A percentile compares a stretch with the other conserved stretches of the same genome.
These are phyloP conservation scores for Penicillium turbatum DNA, from an alignment of 495 filamentous ascomycete species.

Conservation along the genomic window DNA sequence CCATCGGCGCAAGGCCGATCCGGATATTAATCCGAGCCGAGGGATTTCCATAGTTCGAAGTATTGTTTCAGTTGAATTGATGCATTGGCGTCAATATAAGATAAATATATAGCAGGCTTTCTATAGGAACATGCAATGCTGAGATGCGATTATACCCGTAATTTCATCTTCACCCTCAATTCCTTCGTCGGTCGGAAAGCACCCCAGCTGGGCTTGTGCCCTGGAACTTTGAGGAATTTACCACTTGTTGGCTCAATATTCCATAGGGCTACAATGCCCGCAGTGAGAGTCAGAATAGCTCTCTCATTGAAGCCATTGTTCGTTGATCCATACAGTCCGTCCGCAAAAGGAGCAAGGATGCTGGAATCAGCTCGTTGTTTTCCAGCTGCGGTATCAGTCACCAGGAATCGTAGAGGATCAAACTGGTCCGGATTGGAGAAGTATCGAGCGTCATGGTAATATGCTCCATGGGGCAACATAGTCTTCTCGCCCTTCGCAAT, in stretches of 20 bases:
- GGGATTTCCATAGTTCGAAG: too few relatives aligned
- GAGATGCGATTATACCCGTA: conserved; percentile 19
- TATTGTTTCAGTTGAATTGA: background rate
- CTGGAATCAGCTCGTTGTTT: conserved; percentile 22
- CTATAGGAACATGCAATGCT: background rate
- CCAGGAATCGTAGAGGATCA: conserved; percentile 50
- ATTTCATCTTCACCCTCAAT: conserved; percentile 33
- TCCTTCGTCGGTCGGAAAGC: conserved; percentile 37
- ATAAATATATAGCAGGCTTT: background rate
- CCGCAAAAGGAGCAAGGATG: conserved; percentile 44
- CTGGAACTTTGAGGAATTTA: conserved; percentile 28
- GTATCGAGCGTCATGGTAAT: conserved; percentile 45
- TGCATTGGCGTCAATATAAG: background rate
- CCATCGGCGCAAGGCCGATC: conserved; percentile 24
- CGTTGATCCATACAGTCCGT: conserved; percentile 42
- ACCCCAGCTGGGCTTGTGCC: conserved; percentile 30
- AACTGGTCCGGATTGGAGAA: conserved; percentile 50
- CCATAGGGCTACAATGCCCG: conserved; percentile 48
- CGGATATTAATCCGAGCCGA: conserved; percentile 23
- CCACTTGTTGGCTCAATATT: conserved; percentile 43
- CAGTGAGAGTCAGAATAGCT: conserved; percentile 45
- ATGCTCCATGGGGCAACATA: conserved; percentile 46
- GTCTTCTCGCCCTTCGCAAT: conserved; percentile 48
- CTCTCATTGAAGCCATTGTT: conserved; percentile 48
- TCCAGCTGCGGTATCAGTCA: conserved; percentile 32